phyloP scores from a whole-genome alignment of 2,329 filamentous ascomycete species.

The Colletotrichum filicis region DNA sequence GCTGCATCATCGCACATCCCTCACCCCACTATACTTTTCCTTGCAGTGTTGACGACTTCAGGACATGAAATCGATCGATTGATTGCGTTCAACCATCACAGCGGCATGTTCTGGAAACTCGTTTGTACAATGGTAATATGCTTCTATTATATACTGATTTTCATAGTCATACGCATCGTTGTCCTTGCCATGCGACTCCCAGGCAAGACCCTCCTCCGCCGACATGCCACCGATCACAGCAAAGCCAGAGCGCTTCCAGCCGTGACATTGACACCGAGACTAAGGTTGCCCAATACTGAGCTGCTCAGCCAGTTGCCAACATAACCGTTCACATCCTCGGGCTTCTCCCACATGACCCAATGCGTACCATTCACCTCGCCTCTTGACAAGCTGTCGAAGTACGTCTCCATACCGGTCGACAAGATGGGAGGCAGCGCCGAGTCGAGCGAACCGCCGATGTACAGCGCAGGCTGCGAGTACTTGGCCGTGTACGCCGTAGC shows the following conservation, averaged over 20 bases:
- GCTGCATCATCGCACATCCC: neutral
- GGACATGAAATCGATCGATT: neutral
- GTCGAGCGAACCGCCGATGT: slow-evolving; percentile 76
- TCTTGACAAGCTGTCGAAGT: slow-evolving; percentile 69
- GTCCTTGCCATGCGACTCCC: neutral
- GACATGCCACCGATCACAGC: neutral
- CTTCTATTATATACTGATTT: neutral
- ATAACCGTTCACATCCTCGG: slow-evolving; percentile 68
- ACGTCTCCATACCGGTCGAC: slow-evolving; percentile 73
- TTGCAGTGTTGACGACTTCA: neutral
- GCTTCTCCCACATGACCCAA: slow-evolving; percentile 80
- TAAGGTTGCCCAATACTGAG: slow-evolving; percentile 20
- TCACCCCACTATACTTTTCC: neutral
- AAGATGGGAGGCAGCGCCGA: slow-evolving; percentile 73
- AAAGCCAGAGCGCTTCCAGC: neutral
- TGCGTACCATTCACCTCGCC: slow-evolving; percentile 73
- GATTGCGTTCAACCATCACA: neutral
- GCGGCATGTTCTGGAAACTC: neutral
- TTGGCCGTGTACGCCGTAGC: slow-evolving; percentile 56
- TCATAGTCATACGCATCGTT: neutral
- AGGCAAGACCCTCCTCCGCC: neutral
- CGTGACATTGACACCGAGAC: slow-evolving; percentile 7
- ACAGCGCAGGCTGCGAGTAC: slow-evolving; percentile 70
- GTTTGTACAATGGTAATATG: neutral
- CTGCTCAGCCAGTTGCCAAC: slow-evolving; percentile 15